Base-by-base conservation (phyloP, 2,329 filamentous ascomycete genomes). In the Diaporthe caulivora region DNA sequence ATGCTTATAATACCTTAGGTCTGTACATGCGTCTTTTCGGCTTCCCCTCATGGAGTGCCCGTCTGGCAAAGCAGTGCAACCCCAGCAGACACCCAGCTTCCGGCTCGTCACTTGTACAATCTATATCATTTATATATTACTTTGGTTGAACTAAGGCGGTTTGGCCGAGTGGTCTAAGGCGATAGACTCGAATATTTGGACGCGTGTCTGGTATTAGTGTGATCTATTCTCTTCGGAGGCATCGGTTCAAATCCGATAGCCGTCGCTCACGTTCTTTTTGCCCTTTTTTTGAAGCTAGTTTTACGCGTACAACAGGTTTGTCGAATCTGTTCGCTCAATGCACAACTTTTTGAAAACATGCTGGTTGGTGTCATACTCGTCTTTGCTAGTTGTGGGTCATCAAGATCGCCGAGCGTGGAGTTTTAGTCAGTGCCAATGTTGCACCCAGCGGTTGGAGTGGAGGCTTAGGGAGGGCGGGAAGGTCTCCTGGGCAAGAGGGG, bases 151-250 rank as follows among this genome's bases (percentile, higher is more conserved):
- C 18, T 13, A 53, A 21, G 71, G 71, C 71, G 58, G 40, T 29
- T 40, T 73, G 71, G 71, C 71, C 37, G 71, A 73, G 68, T 54
- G 72, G 72, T 73, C n/a, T 73, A 73, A 73, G 40, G 72, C 72
- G 72, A 34, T 57, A 64, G 72, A 73, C 72, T 73, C 72, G 72
- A 73, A 73, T 53, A 18, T 21, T 26, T 18, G 15, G 3, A 49
- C 47, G 4, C 29, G 2, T 9, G 37, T 8, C 37, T 29, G 49
- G 18, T 53, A 53, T 53, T 29, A 6, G 17, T 10, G 51, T 53
- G 51, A 74, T 74, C 72, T 65, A 60, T 29, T 74, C 72, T 72
- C 69, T 74, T 74, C 72, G 72, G 72, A 72, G 72, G 72, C 72
- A 58, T 51, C 53, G 57, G 72, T 74, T 74, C 72, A 65, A 74